Percentiles rank a stretch among this genome's conserved stretches.
These are phyloP conservation scores for Chondrostereum purpureum DNA, from an alignment of 1,284 basidiomycete species.

Conservation along the genomic window DNA sequence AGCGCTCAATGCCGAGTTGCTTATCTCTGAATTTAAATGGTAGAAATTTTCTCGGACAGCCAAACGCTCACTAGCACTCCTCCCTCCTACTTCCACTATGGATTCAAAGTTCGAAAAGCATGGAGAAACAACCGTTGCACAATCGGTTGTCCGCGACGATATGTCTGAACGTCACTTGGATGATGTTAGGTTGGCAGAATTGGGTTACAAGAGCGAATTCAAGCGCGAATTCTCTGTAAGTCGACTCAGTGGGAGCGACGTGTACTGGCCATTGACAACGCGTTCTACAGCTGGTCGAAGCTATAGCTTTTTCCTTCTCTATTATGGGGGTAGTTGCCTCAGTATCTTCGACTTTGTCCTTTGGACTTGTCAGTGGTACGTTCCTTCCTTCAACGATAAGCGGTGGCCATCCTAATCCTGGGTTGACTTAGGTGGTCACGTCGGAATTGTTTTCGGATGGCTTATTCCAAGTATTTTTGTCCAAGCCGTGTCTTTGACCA, in stretches of 20 bases:
- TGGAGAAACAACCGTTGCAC: background rate
- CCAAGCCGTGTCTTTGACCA: constrained; percentile 55
- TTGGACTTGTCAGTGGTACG: constrained; percentile 53
- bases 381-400: constrained; percentile 8
- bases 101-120: background rate
- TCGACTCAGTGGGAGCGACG: constrained; percentile 1
- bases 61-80: too few species aligned
- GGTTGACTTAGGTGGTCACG: constrained; percentile 49
- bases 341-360: constrained; percentile 60
- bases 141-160: constrained; percentile 9
- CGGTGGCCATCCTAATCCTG: constrained; percentile 3
- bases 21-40: too few species aligned
- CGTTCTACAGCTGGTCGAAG: constrained; percentile 45
- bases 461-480: constrained; percentile 68
- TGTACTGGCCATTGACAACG: background rate
- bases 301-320: constrained; percentile 63
- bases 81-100: too few species aligned
- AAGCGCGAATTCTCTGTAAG: constrained; percentile 69
- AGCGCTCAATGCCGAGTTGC: too few species aligned
- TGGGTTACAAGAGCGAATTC: constrained; percentile 74
- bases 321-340: constrained; percentile 73
- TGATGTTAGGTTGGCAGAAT: constrained; percentile 49
- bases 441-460: constrained; percentile 77
- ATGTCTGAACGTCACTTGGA: constrained; percentile 36
- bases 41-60: too few species aligned